Evolutionary conservation across 768 basidiomycete species (phyloP).

Genomic region (Fomitopsis pulvina): DNA sequence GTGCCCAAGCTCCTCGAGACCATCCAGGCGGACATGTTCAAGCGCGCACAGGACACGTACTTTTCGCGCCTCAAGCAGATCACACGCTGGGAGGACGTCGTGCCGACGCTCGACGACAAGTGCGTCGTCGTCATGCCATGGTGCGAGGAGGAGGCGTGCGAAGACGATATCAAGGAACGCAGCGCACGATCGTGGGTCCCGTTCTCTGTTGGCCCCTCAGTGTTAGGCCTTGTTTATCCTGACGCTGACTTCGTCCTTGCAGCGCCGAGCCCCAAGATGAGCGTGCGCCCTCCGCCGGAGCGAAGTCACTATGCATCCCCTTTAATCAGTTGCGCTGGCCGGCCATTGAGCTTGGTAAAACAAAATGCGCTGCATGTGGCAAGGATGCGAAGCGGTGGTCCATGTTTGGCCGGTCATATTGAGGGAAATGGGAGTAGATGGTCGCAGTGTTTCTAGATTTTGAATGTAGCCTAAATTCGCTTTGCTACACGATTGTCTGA

Average conservation of each 20-base stretch:
- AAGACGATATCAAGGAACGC: conserved; percentile 97
- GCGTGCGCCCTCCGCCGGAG: conserved; percentile 94
- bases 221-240: conserved; percentile 4
- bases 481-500: not conserved
- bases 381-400: conserved; percentile 92
- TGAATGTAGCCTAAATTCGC: not conserved
- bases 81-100: conserved; percentile 87
- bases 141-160: conserved; percentile 91
- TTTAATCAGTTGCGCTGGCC: conserved; percentile 86
- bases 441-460: conserved; percentile 32
- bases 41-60: conserved; percentile 67
- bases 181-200: conserved; percentile 70
- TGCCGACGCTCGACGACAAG: conserved; percentile 86
- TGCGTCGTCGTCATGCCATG: conserved; percentile 87
- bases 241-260: not conserved
- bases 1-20: conserved; percentile 69
- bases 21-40: conserved; percentile 88
- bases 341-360: conserved; percentile 74
- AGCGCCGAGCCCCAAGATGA: conserved; percentile 88
- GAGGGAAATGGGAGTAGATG: conserved; percentile 32
- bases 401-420: conserved; percentile 90
- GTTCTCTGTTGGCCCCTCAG: conserved; percentile 9
- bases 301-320: conserved; percentile 94
- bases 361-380: conserved; percentile 87
- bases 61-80: conserved; percentile 65